Percentiles rank a stretch among this genome's conserved stretches.
phyloP scores from a whole-genome alignment of 179 eudicot genomes.

The Silene noctiflora region DNA sequence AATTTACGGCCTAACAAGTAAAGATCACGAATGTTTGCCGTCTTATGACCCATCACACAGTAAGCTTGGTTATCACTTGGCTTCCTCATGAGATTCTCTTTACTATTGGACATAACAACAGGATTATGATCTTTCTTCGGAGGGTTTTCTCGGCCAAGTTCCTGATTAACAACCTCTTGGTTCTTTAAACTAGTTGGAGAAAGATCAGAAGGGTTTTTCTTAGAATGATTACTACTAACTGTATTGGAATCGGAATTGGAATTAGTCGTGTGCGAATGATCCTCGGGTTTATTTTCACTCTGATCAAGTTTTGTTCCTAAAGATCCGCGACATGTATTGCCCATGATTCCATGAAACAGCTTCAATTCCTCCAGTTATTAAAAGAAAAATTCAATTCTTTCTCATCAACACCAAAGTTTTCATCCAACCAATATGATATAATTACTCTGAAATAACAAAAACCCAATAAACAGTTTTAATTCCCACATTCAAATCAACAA shows the following conservation, averaged over 20 bases:
- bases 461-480: slow-evolving; percentile 1
- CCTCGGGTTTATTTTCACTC: slow-evolving; percentile 58
- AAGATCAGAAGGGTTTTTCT: slow-evolving; percentile 35
- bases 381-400: slow-evolving; percentile 19
- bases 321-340: slow-evolving; percentile 93
- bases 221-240: slow-evolving; percentile 36
- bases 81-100: slow-evolving; percentile 46
- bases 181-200: slow-evolving; percentile 41
- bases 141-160: slow-evolving; percentile 42
- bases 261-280: slow-evolving; percentile 29
- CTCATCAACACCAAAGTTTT: slow-evolving; percentile 25
- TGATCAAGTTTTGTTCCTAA: slow-evolving; percentile 45
- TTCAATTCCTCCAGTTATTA: slow-evolving; percentile 25
- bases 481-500: neutral
- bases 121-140: slow-evolving; percentile 34
- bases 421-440: slow-evolving; percentile 18
- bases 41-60: slow-evolving; percentile 71
- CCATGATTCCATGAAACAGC: slow-evolving; percentile 55
- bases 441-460: slow-evolving; percentile 21
- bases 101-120: slow-evolving; percentile 32
- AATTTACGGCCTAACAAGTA: slow-evolving; percentile 68
- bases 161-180: slow-evolving; percentile 45
- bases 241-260: slow-evolving; percentile 21
- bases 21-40: slow-evolving; percentile 76
- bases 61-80: slow-evolving; percentile 45